These are phyloP conservation scores for Yarrowia hollandica DNA, from an alignment of 805 yeast genomes.

Conservation along the genomic window DNA sequence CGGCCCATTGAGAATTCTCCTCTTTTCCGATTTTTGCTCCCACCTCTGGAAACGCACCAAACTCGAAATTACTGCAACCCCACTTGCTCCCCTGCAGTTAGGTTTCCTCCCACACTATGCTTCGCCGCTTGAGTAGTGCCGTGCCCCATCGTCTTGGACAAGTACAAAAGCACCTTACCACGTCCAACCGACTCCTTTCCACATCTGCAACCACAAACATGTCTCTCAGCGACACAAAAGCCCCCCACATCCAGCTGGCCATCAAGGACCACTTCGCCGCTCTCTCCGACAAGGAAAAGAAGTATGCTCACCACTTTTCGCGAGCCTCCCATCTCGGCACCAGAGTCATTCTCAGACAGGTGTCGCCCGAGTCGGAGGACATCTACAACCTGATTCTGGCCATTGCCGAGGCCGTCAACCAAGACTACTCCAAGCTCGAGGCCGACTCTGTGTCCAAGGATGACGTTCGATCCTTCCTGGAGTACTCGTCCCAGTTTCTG, in stretches of 20 bases:
- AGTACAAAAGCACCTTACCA: conserved; percentile 24
- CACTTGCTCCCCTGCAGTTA: background rate
- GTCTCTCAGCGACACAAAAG: conserved; percentile 47
- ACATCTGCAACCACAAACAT: background rate
- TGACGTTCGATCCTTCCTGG: conserved; percentile 49
- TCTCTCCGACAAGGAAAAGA: conserved; percentile 58
- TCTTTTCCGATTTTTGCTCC: background rate
- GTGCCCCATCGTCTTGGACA: conserved; percentile 29
- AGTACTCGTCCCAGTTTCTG: conserved; percentile 64
- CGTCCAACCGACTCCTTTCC: background rate
- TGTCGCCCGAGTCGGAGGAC: conserved; percentile 75
- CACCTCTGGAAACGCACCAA: background rate
- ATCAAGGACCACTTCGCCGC: conserved; percentile 70
- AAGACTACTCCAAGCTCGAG: conserved; percentile 53
- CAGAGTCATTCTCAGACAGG: conserved; percentile 74
- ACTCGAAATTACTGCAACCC: background rate
- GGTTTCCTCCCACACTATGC: conserved; percentile 17
- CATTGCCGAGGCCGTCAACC: conserved; percentile 54
- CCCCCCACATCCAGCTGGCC: conserved; percentile 70
- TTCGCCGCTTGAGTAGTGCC: conserved; percentile 30
- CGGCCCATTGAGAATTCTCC: background rate
- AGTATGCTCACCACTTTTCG: conserved; percentile 80
- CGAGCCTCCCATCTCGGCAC: conserved; percentile 85
- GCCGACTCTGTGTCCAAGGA: conserved; percentile 48
- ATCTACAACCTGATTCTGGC: conserved; percentile 68